Percentiles rank a stretch among this genome's conserved stretches.
phyloP scores from a whole-genome alignment of 2,329 filamentous ascomycete species.

The Westerdykella sp. region DNA sequence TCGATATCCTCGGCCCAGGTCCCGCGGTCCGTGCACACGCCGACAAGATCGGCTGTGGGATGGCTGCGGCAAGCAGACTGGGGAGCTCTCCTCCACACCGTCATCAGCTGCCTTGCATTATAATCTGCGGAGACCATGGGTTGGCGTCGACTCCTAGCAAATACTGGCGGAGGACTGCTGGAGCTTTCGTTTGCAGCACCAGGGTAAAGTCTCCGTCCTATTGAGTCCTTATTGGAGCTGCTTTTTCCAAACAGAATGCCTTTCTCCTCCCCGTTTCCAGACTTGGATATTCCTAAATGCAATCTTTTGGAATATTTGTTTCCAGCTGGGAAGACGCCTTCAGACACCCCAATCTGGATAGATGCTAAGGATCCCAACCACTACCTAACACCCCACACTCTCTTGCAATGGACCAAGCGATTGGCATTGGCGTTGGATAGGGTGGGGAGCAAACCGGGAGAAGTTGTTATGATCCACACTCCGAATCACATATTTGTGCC shows the following conservation, averaged over 20 bases:
- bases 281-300: slow-evolving; percentile 42
- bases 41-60: slow-evolving; percentile 12
- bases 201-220: not conserved
- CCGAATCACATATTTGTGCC: slow-evolving; percentile 52
- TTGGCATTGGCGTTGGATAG: slow-evolving; percentile 44
- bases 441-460: slow-evolving; percentile 42
- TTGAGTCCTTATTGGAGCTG: not conserved
- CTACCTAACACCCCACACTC: slow-evolving; percentile 42
- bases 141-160: not conserved
- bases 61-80: slow-evolving; percentile 10
- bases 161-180: too few species aligned
- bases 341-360: slow-evolving; percentile 47
- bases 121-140: slow-evolving; percentile 5
- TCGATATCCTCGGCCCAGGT: slow-evolving; percentile 22
- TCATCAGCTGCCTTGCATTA: slow-evolving; percentile 8
- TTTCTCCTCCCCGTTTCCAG: slow-evolving; percentile 40
- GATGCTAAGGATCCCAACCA: slow-evolving; percentile 41
- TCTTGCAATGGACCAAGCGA: slow-evolving; percentile 46
- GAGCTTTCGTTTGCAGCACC: too few species aligned
- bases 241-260: slow-evolving; percentile 28
- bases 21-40: slow-evolving; percentile 16
- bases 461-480: slow-evolving; percentile 49
- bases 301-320: slow-evolving; percentile 37
- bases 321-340: slow-evolving; percentile 19
- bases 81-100: slow-evolving; percentile 6